Evolutionary conservation across 2,329 filamentous ascomycete species (phyloP).

Genomic region (Fusarium bactridioides): DNA sequence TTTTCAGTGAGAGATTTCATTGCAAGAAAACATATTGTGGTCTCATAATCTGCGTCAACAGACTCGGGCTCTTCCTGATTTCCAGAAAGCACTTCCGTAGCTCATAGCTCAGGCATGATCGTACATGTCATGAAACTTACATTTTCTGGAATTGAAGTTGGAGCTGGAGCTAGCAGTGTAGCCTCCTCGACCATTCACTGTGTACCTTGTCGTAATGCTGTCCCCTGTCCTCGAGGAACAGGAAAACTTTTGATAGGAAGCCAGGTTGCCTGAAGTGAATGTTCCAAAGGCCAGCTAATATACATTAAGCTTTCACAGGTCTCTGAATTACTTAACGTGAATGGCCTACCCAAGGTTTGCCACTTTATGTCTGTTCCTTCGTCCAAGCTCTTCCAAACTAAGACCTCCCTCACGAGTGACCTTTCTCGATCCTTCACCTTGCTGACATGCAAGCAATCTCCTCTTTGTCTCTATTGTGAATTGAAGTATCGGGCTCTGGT

Average conservation of each 20-base stretch:
- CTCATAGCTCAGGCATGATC: not conserved
- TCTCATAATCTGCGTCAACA: rapidly evolving
- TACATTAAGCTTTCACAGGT: not conserved
- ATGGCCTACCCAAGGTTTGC: rapidly evolving
- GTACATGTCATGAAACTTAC: not conserved
- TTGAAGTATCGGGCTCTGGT: rapidly evolving
- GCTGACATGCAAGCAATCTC: rapidly evolving
- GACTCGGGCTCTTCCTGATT: rapidly evolving
- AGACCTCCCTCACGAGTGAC: not conserved
- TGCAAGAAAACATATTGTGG: not conserved
- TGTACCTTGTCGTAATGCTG: not conserved
- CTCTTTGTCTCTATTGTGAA: not conserved
- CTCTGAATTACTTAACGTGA: not conserved
- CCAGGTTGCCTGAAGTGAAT: not conserved
- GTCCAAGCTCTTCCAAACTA: not conserved
- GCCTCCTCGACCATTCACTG: not conserved
- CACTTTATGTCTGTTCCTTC: not conserved
- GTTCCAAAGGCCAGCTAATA: not conserved
- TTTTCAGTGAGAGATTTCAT: rapidly evolving
- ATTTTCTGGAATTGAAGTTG: rapidly evolving
- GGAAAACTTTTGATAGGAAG: not conserved
- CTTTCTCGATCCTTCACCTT: not conserved
- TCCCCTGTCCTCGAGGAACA: not conserved
- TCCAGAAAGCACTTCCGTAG: not conserved
- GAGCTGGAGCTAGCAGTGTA: rapidly evolving